phyloP scores from a whole-genome alignment of 2,329 filamentous ascomycete species.

The Lachnellula subtilissima region DNA sequence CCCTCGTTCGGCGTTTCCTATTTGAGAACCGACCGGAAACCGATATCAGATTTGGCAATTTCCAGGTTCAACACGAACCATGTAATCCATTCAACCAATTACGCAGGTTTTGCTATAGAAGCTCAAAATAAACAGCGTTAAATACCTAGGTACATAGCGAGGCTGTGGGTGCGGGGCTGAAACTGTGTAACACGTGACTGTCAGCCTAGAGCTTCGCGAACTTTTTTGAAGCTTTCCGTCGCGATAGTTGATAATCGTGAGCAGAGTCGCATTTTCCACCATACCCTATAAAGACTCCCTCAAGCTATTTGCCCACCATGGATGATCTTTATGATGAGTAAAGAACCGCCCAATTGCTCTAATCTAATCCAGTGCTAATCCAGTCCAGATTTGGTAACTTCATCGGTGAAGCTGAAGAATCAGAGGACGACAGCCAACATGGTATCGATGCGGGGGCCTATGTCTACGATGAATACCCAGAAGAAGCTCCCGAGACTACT shows the following conservation, averaged over 20 bases:
- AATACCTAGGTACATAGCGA: neutral
- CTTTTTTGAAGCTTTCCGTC: slow-evolving; percentile 24
- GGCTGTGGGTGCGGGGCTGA: slow-evolving; percentile 10
- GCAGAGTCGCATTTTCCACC: slow-evolving; percentile 15
- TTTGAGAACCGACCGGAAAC: no score
- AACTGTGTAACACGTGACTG: slow-evolving; percentile 23
- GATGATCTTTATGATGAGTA: slow-evolving; percentile 98
- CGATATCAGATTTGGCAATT: no score
- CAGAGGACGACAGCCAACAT: slow-evolving; percentile 79
- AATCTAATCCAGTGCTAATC: slow-evolving; percentile 15
- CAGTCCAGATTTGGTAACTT: slow-evolving; percentile 84
- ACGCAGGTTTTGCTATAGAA: no score
- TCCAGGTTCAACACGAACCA: no score
- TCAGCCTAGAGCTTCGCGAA: slow-evolving; percentile 12
- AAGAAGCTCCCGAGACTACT: slow-evolving; percentile 56
- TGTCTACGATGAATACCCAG: slow-evolving; percentile 69
- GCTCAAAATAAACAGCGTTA: neutral
- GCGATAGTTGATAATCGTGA: slow-evolving; percentile 11
- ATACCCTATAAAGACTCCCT: neutral
- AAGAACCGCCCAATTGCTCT: slow-evolving; percentile 21
- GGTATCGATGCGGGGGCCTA: slow-evolving; percentile 71
- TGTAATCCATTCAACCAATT: no score
- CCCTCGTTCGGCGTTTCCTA: no score
- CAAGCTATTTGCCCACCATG: slow-evolving; percentile 46
- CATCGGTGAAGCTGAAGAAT: slow-evolving; percentile 87